Conservation (phyloP, 116 monocot genomes). For the Posidonia oceanica region DNA sequence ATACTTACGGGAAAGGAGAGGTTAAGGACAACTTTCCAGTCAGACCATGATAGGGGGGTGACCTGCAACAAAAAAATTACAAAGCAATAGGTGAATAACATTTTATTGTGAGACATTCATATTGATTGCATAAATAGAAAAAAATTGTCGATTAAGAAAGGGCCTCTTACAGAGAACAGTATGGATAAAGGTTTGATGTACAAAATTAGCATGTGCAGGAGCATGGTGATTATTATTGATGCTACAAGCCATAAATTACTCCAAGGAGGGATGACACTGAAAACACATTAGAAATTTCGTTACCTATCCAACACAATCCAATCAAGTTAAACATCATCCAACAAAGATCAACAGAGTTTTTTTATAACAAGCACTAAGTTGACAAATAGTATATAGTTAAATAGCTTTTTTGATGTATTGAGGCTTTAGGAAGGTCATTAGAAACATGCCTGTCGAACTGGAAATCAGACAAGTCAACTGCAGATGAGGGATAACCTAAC, state of each 20-base stretch:
- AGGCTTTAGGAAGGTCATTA: no score
- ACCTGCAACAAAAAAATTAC: slow-evolving; percentile 44
- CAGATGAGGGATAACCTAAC: no score
- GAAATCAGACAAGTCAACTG: no score
- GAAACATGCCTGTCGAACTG: no score
- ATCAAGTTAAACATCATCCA: not conserved
- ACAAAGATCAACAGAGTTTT: not conserved
- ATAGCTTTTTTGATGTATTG: no score
- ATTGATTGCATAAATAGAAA: not conserved
- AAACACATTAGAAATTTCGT: slow-evolving; percentile 8
- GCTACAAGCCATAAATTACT: slow-evolving; percentile 94
- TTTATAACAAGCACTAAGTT: not conserved
- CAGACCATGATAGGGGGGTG: slow-evolving; percentile 83
- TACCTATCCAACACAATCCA: not conserved
- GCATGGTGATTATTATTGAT: slow-evolving; percentile 84
- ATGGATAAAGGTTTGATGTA: slow-evolving; percentile 79
- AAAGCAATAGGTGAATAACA: not conserved
- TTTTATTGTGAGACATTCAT: not conserved
- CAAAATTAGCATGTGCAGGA: slow-evolving; percentile 78
- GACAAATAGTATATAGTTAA: not conserved
- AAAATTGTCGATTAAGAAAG: not conserved
- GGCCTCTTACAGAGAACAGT: slow-evolving; percentile 88
- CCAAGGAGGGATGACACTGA: slow-evolving; percentile 87
- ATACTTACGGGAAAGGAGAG: slow-evolving; percentile 94
- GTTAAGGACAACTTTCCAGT: slow-evolving; percentile 74